A percentile compares a stretch with the other conserved stretches of the same genome.
Conservation (phyloP, 805 yeast genomes). For the Saccharomyces cerevisiae region DNA sequence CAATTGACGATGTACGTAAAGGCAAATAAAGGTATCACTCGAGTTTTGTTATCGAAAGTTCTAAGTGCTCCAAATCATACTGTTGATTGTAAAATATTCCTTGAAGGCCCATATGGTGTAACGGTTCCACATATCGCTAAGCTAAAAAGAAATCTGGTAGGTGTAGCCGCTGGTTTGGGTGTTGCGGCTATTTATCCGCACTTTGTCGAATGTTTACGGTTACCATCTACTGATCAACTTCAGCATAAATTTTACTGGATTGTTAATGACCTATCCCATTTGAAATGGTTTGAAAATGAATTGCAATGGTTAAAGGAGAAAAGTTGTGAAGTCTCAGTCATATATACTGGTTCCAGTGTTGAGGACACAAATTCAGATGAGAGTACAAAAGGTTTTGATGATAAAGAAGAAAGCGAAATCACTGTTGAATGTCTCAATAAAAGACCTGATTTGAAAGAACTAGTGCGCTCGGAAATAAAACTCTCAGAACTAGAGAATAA, state of each 20-base stretch:
- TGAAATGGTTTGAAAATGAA: conserved; percentile 43
- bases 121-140: conserved; percentile 30
- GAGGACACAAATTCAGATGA: conserved; percentile 5
- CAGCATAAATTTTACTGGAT: conserved; percentile 53
- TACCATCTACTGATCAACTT: conserved; percentile 9
- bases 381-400: neutral
- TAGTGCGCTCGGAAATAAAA: conserved; percentile 33
- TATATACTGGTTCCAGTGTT: conserved; percentile 6
- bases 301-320: conserved; percentile 27
- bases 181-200: conserved; percentile 44
- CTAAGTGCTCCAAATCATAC: conserved; percentile 24
- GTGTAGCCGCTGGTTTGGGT: conserved; percentile 47
- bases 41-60: conserved; percentile 31
- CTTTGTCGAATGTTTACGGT: conserved; percentile 25
- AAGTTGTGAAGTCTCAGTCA: conserved; percentile 22
- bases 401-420: conserved; percentile 6
- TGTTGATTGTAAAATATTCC: conserved; percentile 33
- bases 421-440: conserved; percentile 22
- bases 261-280: conserved; percentile 42
- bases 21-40: conserved; percentile 53
- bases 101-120: conserved; percentile 61
- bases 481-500: conserved; percentile 32
- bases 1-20: conserved; percentile 38
- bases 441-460: conserved; percentile 39
- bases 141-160: conserved; percentile 34